Evolutionary conservation across 129 eudicot species (phyloP).

Genomic region (Deinandra increscens): DNA sequence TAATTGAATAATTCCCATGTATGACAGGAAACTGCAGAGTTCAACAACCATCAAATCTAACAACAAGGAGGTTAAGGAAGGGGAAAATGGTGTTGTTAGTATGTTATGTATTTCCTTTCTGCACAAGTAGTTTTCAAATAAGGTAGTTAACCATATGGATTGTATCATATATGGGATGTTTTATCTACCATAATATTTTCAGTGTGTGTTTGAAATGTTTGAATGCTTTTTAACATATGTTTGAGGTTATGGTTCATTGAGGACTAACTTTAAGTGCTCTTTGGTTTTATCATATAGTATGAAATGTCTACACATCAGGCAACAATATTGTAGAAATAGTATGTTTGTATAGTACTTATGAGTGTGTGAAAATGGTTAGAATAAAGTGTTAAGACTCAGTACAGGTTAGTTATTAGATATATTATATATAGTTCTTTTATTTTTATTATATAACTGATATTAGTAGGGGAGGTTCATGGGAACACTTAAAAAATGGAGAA

Average conservation of each 20-base stretch:
- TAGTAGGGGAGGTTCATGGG: no score
- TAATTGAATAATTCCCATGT: not conserved
- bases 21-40: constrained; percentile 5
- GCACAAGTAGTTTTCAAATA: not conserved
- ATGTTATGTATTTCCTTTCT: not conserved
- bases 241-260: not conserved
- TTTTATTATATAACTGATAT: no score
- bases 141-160: not conserved
- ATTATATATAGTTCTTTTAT: no score
- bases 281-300: no score
- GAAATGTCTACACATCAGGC: no score
- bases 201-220: not conserved
- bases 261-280: not conserved
- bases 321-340: not conserved
- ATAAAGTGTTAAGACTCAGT: no score
- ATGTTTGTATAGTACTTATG: not conserved
- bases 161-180: not conserved
- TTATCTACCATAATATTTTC: not conserved
- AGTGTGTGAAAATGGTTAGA: no score
- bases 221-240: not conserved
- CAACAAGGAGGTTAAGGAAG: not conserved
- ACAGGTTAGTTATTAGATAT: no score
- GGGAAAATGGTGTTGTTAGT: not conserved
- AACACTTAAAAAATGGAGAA: no score
- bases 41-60: not conserved